Conservation (phyloP, 2,329 filamentous ascomycete genomes). For the Akanthomyces dipterigenus region DNA sequence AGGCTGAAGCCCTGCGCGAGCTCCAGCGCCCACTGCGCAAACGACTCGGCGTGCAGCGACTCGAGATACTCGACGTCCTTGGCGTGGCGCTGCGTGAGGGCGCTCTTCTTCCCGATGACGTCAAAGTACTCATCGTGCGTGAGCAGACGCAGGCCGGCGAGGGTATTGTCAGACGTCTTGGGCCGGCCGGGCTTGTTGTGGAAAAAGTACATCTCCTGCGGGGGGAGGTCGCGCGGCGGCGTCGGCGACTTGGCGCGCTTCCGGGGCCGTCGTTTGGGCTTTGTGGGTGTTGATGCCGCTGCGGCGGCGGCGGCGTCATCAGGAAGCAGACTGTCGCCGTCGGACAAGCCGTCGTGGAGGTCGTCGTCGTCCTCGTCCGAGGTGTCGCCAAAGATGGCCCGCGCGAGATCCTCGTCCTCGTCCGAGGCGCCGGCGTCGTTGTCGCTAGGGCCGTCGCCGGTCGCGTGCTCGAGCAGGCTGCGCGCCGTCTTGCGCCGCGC, state of each 20-base stretch:
- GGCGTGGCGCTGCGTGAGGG: constrained; percentile 54
- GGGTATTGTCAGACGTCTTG: constrained; percentile 81
- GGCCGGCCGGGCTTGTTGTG: constrained; percentile 76
- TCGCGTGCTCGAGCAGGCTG: constrained; percentile 65
- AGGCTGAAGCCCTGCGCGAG: constrained; percentile 79
- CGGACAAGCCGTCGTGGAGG: constrained; percentile 16
- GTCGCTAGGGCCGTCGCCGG: constrained; percentile 57
- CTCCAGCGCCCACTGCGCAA: constrained; percentile 90
- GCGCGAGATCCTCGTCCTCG: constrained; percentile 60
- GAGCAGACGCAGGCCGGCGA: constrained; percentile 67
- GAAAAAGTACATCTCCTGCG: constrained; percentile 89
- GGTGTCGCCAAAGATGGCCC: constrained; percentile 59
- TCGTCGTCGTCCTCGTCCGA: constrained; percentile 18
- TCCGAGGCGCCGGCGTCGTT: constrained; percentile 68
- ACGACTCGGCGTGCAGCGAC: constrained; percentile 70
- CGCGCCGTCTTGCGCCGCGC: constrained; percentile 79
- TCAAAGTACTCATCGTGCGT: constrained; percentile 90
- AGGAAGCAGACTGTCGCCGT: constrained; percentile 6
- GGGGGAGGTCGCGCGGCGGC: constrained; percentile 72
- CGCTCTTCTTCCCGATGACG: constrained; percentile 36
- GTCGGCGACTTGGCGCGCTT: constrained; percentile 56
- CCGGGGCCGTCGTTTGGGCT: constrained; percentile 33
- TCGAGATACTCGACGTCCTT: constrained; percentile 65
- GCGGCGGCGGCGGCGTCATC: constrained; percentile 24
- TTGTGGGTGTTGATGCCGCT: constrained; percentile 33